These are phyloP conservation scores for Quercus gilva DNA, from an alignment of 306 rosid genomes.

Conservation along the genomic window DNA sequence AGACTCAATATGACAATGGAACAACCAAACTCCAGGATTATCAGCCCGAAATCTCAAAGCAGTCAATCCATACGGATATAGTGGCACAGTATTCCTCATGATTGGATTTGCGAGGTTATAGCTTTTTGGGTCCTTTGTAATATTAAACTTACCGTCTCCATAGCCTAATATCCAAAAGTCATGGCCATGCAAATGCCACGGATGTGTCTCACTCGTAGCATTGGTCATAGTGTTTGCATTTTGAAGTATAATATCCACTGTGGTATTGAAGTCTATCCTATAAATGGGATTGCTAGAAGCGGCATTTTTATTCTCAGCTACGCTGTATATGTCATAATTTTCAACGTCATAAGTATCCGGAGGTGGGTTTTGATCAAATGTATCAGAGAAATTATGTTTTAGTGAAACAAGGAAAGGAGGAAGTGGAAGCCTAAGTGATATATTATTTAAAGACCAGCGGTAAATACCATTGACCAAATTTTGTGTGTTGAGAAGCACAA, in stretches of 20 bases:
- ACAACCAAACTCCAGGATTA: too few species aligned
- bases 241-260: too few species aligned
- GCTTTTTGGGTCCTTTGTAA: conserved; percentile 18
- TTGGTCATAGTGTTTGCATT: too few species aligned
- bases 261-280: too few species aligned
- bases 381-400: conserved; percentile 22
- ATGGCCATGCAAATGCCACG: too few species aligned
- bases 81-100: neutral
- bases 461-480: conserved; percentile 12
- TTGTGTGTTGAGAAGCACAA: conserved; percentile 35
- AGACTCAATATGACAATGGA: too few species aligned
- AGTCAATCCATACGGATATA: too few species aligned
- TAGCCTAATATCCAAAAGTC: too few species aligned
- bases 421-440: conserved; percentile 10
- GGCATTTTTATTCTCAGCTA: conserved; percentile 17
- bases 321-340: conserved; percentile 21
- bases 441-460: conserved; percentile 30
- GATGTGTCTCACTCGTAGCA: too few species aligned
- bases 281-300: conserved; percentile 7
- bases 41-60: too few species aligned
- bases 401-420: conserved; percentile 39
- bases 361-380: conserved; percentile 36
- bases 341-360: conserved; percentile 35
- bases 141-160: neutral
- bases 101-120: too few species aligned